Evolutionary conservation across 257 asterid species (phyloP).

Genomic region (Plectranthus barbatus): DNA sequence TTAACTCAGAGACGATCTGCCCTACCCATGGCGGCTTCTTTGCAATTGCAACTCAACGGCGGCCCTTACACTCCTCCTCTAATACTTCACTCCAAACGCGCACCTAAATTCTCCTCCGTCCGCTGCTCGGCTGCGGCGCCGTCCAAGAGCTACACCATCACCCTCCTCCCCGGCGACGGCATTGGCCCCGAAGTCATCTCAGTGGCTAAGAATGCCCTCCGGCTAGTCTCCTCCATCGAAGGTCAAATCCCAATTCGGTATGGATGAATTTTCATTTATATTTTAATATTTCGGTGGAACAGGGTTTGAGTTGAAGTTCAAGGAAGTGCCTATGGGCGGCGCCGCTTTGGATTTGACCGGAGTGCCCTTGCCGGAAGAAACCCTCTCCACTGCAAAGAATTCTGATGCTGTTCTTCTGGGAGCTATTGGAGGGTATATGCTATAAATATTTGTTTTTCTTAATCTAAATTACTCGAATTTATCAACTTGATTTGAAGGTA

Average conservation of each 20-base stretch:
- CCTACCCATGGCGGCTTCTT: constrained; percentile 54
- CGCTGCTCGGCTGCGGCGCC: constrained; percentile 56
- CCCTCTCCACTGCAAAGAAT: constrained; percentile 65
- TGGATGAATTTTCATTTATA: neutral
- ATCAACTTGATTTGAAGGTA: constrained; percentile 39
- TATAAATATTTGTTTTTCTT: neutral
- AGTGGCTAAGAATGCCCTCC: constrained; percentile 69
- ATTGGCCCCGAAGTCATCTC: constrained; percentile 94
- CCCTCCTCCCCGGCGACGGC: constrained; percentile 96
- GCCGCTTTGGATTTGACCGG: constrained; percentile 92
- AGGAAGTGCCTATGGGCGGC: constrained; percentile 94
- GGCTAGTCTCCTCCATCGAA: constrained; percentile 56
- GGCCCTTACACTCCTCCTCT: constrained; percentile 25
- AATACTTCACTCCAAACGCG: constrained; percentile 18
- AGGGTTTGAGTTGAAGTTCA: constrained; percentile 78
- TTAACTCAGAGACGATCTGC: too few relatives aligned
- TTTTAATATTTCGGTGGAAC: neutral
- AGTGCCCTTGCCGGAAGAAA: constrained; percentile 90
- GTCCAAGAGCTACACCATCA: constrained; percentile 53
- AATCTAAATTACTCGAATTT: neutral
- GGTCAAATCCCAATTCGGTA: constrained; percentile 26
- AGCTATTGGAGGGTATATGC: constrained; percentile 93
- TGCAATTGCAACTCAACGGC: constrained; percentile 37
- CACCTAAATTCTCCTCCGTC: constrained; percentile 30
- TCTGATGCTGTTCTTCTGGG: constrained; percentile 97